Percentiles rank a stretch among this genome's conserved stretches.
Evolutionary conservation across 345 rosid genomes (phyloP).

Genomic region (Acer negundo): DNA sequence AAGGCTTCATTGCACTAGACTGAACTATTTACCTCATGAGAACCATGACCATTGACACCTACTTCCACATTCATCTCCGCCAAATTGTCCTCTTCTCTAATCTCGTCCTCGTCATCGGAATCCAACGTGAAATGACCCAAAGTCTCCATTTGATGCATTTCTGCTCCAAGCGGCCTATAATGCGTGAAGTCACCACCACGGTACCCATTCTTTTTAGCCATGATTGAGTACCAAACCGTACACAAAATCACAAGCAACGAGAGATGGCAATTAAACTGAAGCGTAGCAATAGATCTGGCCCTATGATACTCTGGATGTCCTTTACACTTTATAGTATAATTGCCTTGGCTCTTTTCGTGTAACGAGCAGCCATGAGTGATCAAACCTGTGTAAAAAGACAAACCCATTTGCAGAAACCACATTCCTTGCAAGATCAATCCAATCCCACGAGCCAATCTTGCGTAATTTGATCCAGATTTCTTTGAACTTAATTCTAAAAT

Average conservation of each 20-base stretch:
- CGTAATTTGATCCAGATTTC: conserved; percentile 23
- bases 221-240: conserved; percentile 45
- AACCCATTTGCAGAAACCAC: conserved; percentile 91
- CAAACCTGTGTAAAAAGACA: conserved; percentile 67
- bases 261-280: conserved; percentile 89
- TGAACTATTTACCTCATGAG: conserved; percentile 23
- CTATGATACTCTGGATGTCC: conserved; percentile 81
- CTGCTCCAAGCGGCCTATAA: conserved; percentile 73
- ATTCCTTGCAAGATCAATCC: conserved; percentile 80
- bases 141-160: conserved; percentile 51
- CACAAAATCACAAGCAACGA: conserved; percentile 65
- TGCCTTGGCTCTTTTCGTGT: conserved; percentile 70
- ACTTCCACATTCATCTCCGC: conserved; percentile 33
- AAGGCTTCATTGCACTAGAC: background rate
- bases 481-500: conserved; percentile 44
- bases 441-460: conserved; percentile 61
- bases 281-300: conserved; percentile 83
- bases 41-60: conserved; percentile 53
- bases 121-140: conserved; percentile 61
- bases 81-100: conserved; percentile 41
- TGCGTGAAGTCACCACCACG: conserved; percentile 31
- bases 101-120: conserved; percentile 78
- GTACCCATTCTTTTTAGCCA: conserved; percentile 46
- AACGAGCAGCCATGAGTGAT: conserved; percentile 69
- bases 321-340: conserved; percentile 74